These are phyloP conservation scores for Nicotiana undulata DNA, from an alignment of 257 asterid species.

Conservation along the genomic window DNA sequence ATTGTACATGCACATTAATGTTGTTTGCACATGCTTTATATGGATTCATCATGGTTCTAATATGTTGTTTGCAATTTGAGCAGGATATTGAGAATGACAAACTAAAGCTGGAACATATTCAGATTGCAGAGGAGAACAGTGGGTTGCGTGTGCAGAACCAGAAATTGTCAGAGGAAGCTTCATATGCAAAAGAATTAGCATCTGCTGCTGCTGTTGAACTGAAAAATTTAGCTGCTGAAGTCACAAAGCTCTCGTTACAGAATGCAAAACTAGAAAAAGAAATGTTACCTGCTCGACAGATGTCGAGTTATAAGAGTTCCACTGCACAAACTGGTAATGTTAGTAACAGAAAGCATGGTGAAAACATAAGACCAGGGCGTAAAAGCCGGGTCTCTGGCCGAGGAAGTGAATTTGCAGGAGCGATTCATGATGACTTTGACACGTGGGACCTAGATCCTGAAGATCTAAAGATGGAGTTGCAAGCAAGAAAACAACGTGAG, in stretches of 20 bases:
- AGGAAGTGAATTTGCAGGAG: conserved; percentile 46
- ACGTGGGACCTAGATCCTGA: conserved; percentile 73
- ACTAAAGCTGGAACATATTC: conserved; percentile 68
- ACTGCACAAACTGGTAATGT: conserved; percentile 30
- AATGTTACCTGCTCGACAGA: conserved; percentile 52
- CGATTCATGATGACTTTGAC: conserved; percentile 59
- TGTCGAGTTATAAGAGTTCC: conserved; percentile 42
- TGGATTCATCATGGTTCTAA: conserved; percentile 2
- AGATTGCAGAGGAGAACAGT: conserved; percentile 74
- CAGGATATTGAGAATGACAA: conserved; percentile 90
- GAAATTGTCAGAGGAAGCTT: conserved; percentile 90
- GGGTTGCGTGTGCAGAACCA: conserved; percentile 78
- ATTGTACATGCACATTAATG: not conserved
- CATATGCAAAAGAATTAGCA: conserved; percentile 95
- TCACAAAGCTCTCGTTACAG: conserved; percentile 80
- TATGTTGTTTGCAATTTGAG: conserved; percentile 12
- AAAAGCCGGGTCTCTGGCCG: conserved; percentile 53
- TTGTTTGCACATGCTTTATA: not conserved
- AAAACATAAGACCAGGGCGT: conserved; percentile 42
- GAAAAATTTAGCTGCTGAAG: conserved; percentile 89
- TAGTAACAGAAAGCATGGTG: conserved; percentile 53
- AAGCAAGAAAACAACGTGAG: conserved; percentile 86
- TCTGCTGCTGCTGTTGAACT: conserved; percentile 97
- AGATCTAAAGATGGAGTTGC: conserved; percentile 79
- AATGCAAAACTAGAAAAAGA: conserved; percentile 82